These are phyloP conservation scores for Selenicereus undatus DNA, from an alignment of 148 eudicot genomes.

Conservation along the genomic window DNA sequence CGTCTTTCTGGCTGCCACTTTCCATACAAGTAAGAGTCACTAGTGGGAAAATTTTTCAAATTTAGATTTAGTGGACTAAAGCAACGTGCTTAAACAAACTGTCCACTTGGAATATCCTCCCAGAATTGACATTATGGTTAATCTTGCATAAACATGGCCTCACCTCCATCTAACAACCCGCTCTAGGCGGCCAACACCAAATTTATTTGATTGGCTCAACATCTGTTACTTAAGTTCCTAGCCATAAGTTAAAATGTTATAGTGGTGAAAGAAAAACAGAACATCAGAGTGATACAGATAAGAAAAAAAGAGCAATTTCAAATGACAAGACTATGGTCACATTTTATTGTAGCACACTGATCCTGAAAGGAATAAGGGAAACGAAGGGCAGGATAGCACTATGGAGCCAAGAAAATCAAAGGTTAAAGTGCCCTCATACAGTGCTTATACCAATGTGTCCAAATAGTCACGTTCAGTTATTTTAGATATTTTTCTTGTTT, in stretches of 20 bases:
- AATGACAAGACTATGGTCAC: not conserved
- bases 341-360: not conserved
- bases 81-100: not conserved
- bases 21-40: not conserved
- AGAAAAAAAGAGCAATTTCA: not conserved
- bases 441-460: not conserved
- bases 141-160: not conserved
- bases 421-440: not conserved
- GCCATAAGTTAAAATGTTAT: not conserved
- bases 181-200: no score
- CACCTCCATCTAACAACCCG: not conserved
- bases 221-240: not conserved
- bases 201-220: not conserved
- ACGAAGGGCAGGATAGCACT: not conserved
- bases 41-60: not conserved
- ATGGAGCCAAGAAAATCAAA: not conserved
- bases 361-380: not conserved
- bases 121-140: no score
- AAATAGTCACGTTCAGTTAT: not conserved
- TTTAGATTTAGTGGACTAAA: not conserved
- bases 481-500: not conserved
- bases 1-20: not conserved
- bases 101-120: not conserved
- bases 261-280: not conserved
- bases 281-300: not conserved